A percentile compares a stretch with the other conserved stretches of the same genome.
Conservation (phyloP, 805 yeast genomes). For the Cyberlindnera saturnus region DNA sequence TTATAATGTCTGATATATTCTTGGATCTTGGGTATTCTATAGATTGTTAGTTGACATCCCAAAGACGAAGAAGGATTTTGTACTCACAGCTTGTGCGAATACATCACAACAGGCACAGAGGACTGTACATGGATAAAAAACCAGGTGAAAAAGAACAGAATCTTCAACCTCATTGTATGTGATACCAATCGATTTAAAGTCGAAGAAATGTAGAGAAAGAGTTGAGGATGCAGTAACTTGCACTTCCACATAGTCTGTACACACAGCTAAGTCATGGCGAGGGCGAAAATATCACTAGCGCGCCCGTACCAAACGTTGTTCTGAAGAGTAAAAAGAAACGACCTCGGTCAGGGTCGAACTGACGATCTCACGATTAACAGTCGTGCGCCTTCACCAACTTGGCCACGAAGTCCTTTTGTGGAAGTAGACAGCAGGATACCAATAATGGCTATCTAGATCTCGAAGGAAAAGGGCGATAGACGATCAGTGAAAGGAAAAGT, state of each 20-base stretch:
- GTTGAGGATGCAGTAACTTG: neutral
- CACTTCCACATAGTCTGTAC: neutral
- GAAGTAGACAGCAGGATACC: no score
- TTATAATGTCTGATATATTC: constrained; percentile 19
- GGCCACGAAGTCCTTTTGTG: constrained; percentile 17
- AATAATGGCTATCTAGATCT: no score
- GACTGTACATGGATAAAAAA: neutral
- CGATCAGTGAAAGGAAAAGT: neutral
- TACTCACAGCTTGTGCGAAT: constrained; percentile 18
- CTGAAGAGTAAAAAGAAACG: constrained; percentile 18
- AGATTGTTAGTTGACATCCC: neutral
- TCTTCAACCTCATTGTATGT: neutral
- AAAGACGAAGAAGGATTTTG: neutral
- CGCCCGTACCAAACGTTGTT: no score
- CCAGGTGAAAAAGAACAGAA: neutral
- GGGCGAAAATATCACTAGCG: no score
- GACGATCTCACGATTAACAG: constrained; percentile 43
- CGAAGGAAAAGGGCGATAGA: no score
- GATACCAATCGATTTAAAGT: neutral
- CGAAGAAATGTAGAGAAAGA: no score
- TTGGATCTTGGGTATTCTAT: constrained; percentile 23
- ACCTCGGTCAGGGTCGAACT: constrained; percentile 44
- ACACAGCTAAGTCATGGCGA: no score
- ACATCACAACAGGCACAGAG: constrained; percentile 16
- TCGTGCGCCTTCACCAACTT: constrained; percentile 36